phyloP scores from a whole-genome alignment of 129 eudicot species.

The Calendula officinalis region DNA sequence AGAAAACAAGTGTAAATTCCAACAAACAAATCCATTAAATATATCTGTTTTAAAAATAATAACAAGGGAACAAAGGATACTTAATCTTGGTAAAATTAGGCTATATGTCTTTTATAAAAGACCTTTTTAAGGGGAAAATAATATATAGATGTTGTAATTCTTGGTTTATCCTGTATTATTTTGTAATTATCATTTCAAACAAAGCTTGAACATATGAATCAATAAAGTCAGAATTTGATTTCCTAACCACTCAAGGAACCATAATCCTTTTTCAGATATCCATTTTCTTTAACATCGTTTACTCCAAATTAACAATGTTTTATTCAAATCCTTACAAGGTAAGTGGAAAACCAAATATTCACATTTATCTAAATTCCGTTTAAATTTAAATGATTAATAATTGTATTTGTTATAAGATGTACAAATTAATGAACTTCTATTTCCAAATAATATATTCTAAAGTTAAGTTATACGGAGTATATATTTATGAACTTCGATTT shows the following conservation, averaged over 20 bases:
- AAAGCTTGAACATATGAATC: slow-evolving; percentile 16
- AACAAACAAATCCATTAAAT: not conserved
- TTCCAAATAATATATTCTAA: not conserved
- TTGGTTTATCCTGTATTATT: slow-evolving; percentile 15
- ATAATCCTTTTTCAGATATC: slow-evolving; percentile 5
- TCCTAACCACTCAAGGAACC: slow-evolving; percentile 25
- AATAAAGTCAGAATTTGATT: slow-evolving; percentile 15
- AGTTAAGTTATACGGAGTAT: no score
- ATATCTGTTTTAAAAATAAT: not conserved
- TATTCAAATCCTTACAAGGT: slow-evolving; percentile 6
- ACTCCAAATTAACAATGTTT: slow-evolving; percentile 25
- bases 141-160: not conserved
- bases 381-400: no score
- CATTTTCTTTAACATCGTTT: slow-evolving; percentile 22
- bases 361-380: not conserved
- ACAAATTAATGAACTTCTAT: no score
- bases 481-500: no score
- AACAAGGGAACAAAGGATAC: no score
- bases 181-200: slow-evolving; percentile 26
- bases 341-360: not conserved
- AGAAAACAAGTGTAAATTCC: not conserved
- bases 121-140: not conserved
- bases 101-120: no score
- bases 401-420: no score
- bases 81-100: no score